phyloP scores from a whole-genome alignment of 805 yeast species.

The Candida patagonica region DNA sequence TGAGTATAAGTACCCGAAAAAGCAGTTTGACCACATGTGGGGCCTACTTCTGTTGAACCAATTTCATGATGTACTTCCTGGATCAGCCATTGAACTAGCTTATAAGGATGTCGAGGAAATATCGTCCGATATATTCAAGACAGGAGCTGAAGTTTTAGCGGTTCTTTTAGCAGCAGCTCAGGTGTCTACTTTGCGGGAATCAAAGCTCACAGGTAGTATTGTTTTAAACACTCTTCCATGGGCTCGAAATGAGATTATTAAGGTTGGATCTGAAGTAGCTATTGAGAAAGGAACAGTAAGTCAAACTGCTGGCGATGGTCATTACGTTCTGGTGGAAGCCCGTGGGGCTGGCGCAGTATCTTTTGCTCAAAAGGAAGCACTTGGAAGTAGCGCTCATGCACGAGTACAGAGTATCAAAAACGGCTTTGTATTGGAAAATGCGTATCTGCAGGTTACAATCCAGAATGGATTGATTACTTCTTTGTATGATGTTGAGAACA shows the following conservation, averaged over 20 bases:
- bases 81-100: slow-evolving; percentile 90
- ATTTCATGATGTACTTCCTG: slow-evolving; percentile 95
- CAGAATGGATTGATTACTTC: slow-evolving; percentile 55
- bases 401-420: slow-evolving; percentile 34
- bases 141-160: slow-evolving; percentile 43
- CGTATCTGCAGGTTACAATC: slow-evolving; percentile 48
- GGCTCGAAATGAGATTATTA: slow-evolving; percentile 42
- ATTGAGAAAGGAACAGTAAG: slow-evolving; percentile 3
- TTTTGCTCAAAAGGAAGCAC: not conserved
- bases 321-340: slow-evolving; percentile 7
- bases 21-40: slow-evolving; percentile 67
- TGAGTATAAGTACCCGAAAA: slow-evolving; percentile 61
- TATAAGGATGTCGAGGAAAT: slow-evolving; percentile 83
- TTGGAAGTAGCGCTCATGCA: slow-evolving; percentile 5
- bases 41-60: slow-evolving; percentile 82
- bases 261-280: slow-evolving; percentile 22
- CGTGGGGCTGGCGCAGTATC: slow-evolving; percentile 3
- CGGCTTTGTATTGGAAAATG: slow-evolving; percentile 51
- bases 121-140: slow-evolving; percentile 48
- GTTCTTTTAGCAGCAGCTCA: slow-evolving; percentile 41
- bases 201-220: slow-evolving; percentile 8
- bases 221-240: slow-evolving; percentile 55
- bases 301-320: slow-evolving; percentile 8
- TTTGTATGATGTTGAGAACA: slow-evolving; percentile 47
- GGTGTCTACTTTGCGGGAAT: no score